Percentiles rank a stretch among this genome's conserved stretches.
Conservation (phyloP, 2,329 filamentous ascomycete species). For the Paraphoma sp. region DNA sequence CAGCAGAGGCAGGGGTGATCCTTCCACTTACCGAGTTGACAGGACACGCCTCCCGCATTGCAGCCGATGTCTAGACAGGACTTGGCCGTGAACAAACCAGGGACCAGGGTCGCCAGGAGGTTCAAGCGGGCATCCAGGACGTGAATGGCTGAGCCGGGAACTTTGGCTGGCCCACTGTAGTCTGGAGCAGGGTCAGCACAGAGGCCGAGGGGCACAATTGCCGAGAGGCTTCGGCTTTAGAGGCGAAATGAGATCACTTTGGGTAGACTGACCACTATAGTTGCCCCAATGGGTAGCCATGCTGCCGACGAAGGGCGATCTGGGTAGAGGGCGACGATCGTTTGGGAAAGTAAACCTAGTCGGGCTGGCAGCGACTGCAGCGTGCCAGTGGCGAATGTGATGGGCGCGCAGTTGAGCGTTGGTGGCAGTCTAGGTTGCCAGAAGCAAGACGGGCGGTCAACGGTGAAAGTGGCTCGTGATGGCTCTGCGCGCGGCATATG, state of each 20-base stretch:
- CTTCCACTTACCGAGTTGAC: conserved; percentile 46
- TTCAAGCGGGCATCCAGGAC: conserved; percentile 46
- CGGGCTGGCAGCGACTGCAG: conserved; percentile 12
- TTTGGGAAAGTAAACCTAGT: conserved; percentile 20
- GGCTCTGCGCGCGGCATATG: neutral
- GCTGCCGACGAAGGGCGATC: conserved; percentile 13
- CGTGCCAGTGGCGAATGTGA: conserved; percentile 22
- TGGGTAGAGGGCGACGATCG: conserved; percentile 27
- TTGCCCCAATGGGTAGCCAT: conserved; percentile 45
- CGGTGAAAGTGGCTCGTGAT: conserved; percentile 12
- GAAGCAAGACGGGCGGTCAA: conserved; percentile 17
- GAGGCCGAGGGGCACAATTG: conserved; percentile 17
- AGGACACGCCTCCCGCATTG: conserved; percentile 47
- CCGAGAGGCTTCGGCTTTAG: conserved; percentile 21
- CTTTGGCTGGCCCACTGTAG: conserved; percentile 47
- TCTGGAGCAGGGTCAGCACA: conserved; percentile 34
- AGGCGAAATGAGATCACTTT: conserved; percentile 17
- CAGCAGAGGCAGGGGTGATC: conserved; percentile 29
- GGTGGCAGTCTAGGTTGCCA: conserved; percentile 11
- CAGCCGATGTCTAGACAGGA: conserved; percentile 49
- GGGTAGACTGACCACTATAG: conserved; percentile 32
- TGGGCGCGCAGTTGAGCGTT: conserved; percentile 17
- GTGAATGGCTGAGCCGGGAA: conserved; percentile 44
- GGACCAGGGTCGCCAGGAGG: conserved; percentile 40
- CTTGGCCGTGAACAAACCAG: conserved; percentile 44